Base-by-base conservation (phyloP, 2,329 filamentous ascomycete genomes). In the Scopulariopsis brevicaulis region DNA sequence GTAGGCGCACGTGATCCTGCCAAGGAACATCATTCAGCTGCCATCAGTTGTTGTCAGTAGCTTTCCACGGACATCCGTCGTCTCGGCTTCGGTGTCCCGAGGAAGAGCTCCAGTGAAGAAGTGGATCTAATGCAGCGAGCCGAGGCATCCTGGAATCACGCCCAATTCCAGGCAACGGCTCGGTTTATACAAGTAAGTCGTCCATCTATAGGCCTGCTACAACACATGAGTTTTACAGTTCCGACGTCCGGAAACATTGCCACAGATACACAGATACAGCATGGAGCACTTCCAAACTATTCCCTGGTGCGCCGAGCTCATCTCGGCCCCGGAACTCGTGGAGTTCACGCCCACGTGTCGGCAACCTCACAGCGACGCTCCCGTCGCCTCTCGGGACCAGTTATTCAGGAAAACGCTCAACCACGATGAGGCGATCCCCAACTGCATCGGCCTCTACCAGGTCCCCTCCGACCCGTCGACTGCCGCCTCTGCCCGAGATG, bases 381-480 rank as follows among this genome's bases (percentile, higher is more conserved):
- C 59, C 58, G 43, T 35, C n/a, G 12, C 34, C 20, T 53, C 59
- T 2, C 57, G 54, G 20, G 62, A 65, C 50, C 57, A 51, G 10
- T 51, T 66, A 7, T 64, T 65, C 51, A 52, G 56, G 35, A 55
- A 58, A 35, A 57, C 55, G 12, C 56, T 65, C 22, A 37, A 60
- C 14, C 60, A 34, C 43, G 52, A 58, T 15, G 60, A 54, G 4
- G 59, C 59, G 14, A 59, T 68, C 10, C 67, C 66, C 3, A 58
- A 61, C 25, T 62, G 63, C 46, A 58, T 68, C 28, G 61, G 63
- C 22, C 58, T 68, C 37, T 62, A 62, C 58, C 28, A 58, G 25
- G 59, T 65, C 24, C 55, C 57, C 3, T 52, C 35, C 14, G 46
- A 43, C 24, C 14, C 60, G n/a, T 25, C 22, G 11, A 55, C 57